A percentile compares a stretch with the other conserved stretches of the same genome.
Conservation (phyloP, 2,329 filamentous ascomycete genomes). For the Fusarium sp. region DNA sequence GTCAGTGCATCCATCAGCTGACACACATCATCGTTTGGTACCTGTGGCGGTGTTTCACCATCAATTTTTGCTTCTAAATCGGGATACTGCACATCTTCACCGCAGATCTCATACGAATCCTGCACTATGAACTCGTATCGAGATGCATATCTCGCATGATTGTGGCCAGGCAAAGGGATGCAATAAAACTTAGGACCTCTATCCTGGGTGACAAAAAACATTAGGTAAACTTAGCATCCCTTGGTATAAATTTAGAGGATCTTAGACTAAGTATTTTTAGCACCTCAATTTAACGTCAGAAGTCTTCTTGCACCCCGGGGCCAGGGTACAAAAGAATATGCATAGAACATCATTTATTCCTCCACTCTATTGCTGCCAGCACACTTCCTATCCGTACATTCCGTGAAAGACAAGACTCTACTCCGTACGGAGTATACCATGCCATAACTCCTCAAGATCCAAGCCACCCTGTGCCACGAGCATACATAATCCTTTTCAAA, state of each 20-base stretch:
- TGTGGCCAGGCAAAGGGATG: not conserved
- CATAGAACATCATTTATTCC: constrained; percentile 1
- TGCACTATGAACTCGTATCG: not conserved
- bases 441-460: not conserved
- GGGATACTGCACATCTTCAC: constrained; percentile 18
- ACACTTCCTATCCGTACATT: not conserved
- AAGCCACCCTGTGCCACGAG: not conserved
- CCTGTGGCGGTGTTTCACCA: constrained; percentile 32
- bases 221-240: no score
- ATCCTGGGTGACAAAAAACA: no score
- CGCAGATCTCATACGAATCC: constrained; percentile 10
- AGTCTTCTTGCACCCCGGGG: no score
- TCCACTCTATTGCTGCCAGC: constrained; percentile 3
- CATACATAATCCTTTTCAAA: not conserved
- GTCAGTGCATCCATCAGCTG: constrained; percentile 21
- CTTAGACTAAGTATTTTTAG: no score
- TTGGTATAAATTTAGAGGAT: no score
- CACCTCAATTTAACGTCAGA: no score
- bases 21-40: constrained; percentile 16
- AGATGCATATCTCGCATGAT: not conserved
- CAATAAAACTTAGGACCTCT: no score
- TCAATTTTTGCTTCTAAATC: constrained; percentile 35
- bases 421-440: not conserved
- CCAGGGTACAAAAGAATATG: not conserved
- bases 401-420: not conserved